phyloP scores from a whole-genome alignment of 768 basidiomycete genomes.

The Gloeopeniophorella convolvens region DNA sequence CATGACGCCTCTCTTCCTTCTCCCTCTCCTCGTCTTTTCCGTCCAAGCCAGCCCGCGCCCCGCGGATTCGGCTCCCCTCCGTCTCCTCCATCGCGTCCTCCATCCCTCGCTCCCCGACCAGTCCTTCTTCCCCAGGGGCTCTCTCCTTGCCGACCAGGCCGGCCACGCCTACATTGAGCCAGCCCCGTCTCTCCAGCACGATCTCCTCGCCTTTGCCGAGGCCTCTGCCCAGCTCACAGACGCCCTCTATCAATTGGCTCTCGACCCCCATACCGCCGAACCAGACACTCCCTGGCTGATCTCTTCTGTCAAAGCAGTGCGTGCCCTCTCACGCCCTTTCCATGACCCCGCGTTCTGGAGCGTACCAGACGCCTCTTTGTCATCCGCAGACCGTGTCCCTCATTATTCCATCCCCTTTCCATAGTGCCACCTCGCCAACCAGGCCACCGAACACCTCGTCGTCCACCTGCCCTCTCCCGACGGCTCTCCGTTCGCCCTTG shows the following conservation, averaged over 20 bases:
- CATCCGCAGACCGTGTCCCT: no score
- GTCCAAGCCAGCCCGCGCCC: no score
- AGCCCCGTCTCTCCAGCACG: constrained; percentile 38
- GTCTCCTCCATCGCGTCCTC: constrained; percentile 47
- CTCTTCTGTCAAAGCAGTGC: constrained; percentile 56
- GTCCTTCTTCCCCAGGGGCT: constrained; percentile 38
- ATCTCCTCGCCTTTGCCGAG: constrained; percentile 40
- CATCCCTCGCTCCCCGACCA: constrained; percentile 36
- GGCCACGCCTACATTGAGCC: constrained; percentile 34
- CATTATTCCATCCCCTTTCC: constrained; percentile 3
- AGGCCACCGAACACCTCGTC: constrained; percentile 48
- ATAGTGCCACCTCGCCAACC: constrained; percentile 62
- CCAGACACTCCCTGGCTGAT: constrained; percentile 45
- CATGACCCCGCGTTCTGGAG: neutral
- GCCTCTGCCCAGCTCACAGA: constrained; percentile 30
- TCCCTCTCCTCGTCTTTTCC: constrained; percentile 20
- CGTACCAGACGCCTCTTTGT: no score
- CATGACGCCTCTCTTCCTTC: constrained; percentile 19
- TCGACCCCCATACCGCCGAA: constrained; percentile 41
- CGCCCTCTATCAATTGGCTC: constrained; percentile 66
- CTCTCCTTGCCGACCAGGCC: constrained; percentile 27
- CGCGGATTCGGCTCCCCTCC: no score
- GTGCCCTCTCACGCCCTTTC: constrained; percentile 24
- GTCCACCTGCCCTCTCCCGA: constrained; percentile 43
- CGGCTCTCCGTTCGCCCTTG: constrained; percentile 53